phyloP scores from a whole-genome alignment of 2,329 filamentous ascomycete species.

The Phoma sp. region DNA sequence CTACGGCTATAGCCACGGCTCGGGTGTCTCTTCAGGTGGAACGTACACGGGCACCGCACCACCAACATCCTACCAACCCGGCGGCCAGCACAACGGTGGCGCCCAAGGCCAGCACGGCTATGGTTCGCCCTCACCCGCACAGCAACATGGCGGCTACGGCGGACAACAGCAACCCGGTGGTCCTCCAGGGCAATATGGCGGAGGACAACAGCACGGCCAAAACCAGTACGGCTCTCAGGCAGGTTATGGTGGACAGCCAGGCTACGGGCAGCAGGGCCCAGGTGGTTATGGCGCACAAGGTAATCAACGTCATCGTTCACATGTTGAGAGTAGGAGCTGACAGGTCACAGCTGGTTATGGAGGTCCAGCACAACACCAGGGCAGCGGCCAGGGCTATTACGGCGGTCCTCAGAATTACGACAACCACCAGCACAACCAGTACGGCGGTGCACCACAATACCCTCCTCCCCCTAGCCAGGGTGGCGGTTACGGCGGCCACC shows the following conservation, averaged over 20 bases:
- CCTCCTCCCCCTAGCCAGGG: conserved; percentile 20
- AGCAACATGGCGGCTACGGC: conserved; percentile 24
- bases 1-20: conserved; percentile 64
- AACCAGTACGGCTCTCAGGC: conserved; percentile 32
- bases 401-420: conserved; percentile 39
- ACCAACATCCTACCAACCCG: conserved; percentile 64
- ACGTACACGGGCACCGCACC: conserved; percentile 69
- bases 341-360: conserved; percentile 37
- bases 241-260: conserved; percentile 33
- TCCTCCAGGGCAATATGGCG: conserved; percentile 20
- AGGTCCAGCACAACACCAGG: conserved; percentile 34
- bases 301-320: neutral
- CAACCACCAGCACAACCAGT: conserved; percentile 41
- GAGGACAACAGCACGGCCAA: conserved; percentile 15
- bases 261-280: conserved; percentile 31
- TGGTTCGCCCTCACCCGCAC: conserved; percentile 27
- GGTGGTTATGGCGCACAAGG: conserved; percentile 31
- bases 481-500: conserved; percentile 8
- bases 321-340: conserved; percentile 4
- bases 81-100: conserved; percentile 30
- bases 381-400: conserved; percentile 27
- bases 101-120: conserved; percentile 30
- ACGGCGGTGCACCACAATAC: conserved; percentile 23
- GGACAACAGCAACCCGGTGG: conserved; percentile 26
- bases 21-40: conserved; percentile 55